Evolutionary conservation across 805 yeast genomes (phyloP).

Genomic region (Millerago galiae): DNA sequence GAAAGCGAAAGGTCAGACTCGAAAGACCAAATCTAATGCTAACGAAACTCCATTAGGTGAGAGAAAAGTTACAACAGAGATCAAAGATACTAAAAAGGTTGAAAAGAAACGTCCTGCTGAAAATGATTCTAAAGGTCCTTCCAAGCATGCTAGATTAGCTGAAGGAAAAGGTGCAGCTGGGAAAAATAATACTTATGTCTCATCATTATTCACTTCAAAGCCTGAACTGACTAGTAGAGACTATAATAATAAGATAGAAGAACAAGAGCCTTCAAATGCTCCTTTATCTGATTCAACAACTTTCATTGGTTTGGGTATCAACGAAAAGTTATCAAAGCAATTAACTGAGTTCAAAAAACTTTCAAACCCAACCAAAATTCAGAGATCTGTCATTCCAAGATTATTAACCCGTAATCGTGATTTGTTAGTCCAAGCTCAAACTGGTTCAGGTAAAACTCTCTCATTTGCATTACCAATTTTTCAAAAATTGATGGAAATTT

Average conservation of each 20-base stretch:
- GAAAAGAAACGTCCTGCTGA: constrained; percentile 14
- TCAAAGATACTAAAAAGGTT: neutral
- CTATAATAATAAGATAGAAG: constrained; percentile 29
- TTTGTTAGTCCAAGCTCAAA: constrained; percentile 89
- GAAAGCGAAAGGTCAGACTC: constrained; percentile 17
- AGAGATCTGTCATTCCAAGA: constrained; percentile 70
- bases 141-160: constrained; percentile 33
- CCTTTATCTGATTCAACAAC: constrained; percentile 62
- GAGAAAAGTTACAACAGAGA: neutral
- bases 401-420: constrained; percentile 44
- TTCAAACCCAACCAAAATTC: constrained; percentile 78
- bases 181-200: constrained; percentile 60
- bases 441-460: constrained; percentile 96
- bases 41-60: constrained; percentile 5
- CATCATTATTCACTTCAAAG: constrained; percentile 77
- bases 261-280: constrained; percentile 70
- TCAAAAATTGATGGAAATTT: constrained; percentile 57
- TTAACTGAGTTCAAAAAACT: constrained; percentile 50
- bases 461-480: constrained; percentile 83
- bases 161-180: constrained; percentile 49
- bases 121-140: constrained; percentile 21
- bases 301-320: constrained; percentile 68
- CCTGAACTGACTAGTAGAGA: constrained; percentile 41
- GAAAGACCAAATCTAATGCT: neutral
- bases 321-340: constrained; percentile 44